phyloP scores from a whole-genome alignment of 371 early-diverging fungal species.

The Cokeromyces recurvatus region DNA sequence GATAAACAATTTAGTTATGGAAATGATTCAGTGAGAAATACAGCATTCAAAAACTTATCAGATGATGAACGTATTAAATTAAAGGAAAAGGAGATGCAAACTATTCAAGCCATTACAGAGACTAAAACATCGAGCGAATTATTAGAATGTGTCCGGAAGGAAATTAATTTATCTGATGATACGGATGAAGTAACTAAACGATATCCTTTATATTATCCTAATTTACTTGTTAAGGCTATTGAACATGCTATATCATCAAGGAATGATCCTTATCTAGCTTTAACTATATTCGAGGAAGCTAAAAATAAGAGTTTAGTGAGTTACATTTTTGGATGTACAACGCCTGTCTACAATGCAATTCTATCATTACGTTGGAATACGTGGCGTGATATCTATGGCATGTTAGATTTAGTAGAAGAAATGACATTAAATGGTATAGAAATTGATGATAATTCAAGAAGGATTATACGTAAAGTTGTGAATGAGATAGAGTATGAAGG shows the following conservation, averaged over 20 bases:
- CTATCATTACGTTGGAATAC: slow-evolving; percentile 29
- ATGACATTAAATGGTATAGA: slow-evolving; percentile 38
- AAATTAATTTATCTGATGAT: slow-evolving; percentile 1
- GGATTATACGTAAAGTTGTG: slow-evolving; percentile 18
- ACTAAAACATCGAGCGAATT: slow-evolving; percentile 5
- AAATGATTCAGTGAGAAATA: too few relatives aligned
- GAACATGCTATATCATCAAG: slow-evolving; percentile 20
- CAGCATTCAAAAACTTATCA: slow-evolving; percentile 27
- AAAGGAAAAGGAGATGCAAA: slow-evolving; percentile 12
- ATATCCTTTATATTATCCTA: slow-evolving; percentile 32
- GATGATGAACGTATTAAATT: slow-evolving; percentile 1
- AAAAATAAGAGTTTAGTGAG: slow-evolving; percentile 32
- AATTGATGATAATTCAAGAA: slow-evolving; percentile 22
- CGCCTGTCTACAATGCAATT: slow-evolving; percentile 31
- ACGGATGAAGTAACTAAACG: neutral
- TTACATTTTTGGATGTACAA: slow-evolving; percentile 40
- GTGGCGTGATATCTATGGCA: slow-evolving; percentile 37
- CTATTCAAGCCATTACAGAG: slow-evolving; percentile 4
- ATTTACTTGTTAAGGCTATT: slow-evolving; percentile 25
- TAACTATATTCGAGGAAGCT: slow-evolving; percentile 42
- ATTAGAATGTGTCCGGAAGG: slow-evolving; percentile 1
- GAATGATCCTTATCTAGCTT: slow-evolving; percentile 40
- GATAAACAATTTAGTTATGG: too few relatives aligned
- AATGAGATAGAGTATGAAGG: slow-evolving; percentile 24
- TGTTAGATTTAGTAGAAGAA: slow-evolving; percentile 36